Base-by-base conservation (phyloP, 2,329 filamentous ascomycete genomes). In the Emmonsia crescens region DNA sequence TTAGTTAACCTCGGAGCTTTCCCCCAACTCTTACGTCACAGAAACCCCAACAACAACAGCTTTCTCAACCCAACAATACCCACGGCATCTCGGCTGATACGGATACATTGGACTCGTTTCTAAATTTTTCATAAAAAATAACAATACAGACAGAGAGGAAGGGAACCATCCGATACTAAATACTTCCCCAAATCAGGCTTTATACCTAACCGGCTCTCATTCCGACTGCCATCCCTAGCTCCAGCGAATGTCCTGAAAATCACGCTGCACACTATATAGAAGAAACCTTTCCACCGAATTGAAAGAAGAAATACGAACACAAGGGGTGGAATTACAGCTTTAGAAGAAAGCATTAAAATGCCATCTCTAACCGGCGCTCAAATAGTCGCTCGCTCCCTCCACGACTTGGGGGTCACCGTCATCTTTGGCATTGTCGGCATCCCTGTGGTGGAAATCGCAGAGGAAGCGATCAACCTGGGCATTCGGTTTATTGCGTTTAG, bases 401-500 rank as follows among this genome's bases (percentile, higher is more conserved):
- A 76, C 56, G 73, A 79, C 61, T 73, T 83, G 5, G 78, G 79
- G 14, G 76, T 83, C 21, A 75, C 73, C 8, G 78, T 81, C 44
- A 76, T 83, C 64, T 82, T 83, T 66, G 80, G 80, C 49, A 75
- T 82, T 38, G 79, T 82, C 33, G 81, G 80, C n/a, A 77, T 82
- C 44, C 81, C 81, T 10, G 78, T 83, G 6, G 79, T 82, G 33
- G 80, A 83, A 61, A 82, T 84, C 46, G 82, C 80, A 27, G 81
- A 84, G 69, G 78, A 83, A 70, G 80, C 78, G 58, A 80, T 84
- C 68, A 78, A 80, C 59, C 71, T 83, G 49, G 82, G 82, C 0
- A 83, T 85, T 64, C 77, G 80, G 36, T 84, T 84, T 70, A 79
- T 84, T 59, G 81, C 78, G 31, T 84, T 84, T 65, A 74, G 82